Evolutionary conservation across 176 grass and related monocot species (phyloP).

Genomic region (sorghum (Sorghum bicolor)): Sorghum_bicolor_NCBIv3 NC_012871.2:65849501-65850000

Average conservation of each 20-base stretch:
- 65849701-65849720: background rate
- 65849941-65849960: slow-evolving; percentile 17
- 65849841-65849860: slow-evolving; percentile 98
- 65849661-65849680: slow-evolving; percentile 9
- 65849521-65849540: background rate
- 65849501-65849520: background rate
- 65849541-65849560: slow-evolving; percentile 17
- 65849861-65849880: slow-evolving; percentile 98
- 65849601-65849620: background rate
- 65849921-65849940: slow-evolving; percentile 94
- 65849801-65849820: slow-evolving; percentile 87
- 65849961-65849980: slow-evolving; percentile 17
- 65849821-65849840: slow-evolving; percentile 98
- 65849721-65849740: background rate
- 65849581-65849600: background rate
- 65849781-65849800: slow-evolving; percentile 83
- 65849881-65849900: slow-evolving; percentile 99
- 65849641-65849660: background rate
- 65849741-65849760: slow-evolving; percentile 23
- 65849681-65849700: background rate
- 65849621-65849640: slow-evolving; percentile 4
- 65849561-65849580: background rate
- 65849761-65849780: slow-evolving; percentile 21
- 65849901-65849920: slow-evolving; percentile 99
- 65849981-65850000: background rate